Percentiles rank a stretch among this genome's conserved stretches.
These are phyloP conservation scores for Plasmodium ovale DNA, from an alignment of 169 alveolate genomes.

Conservation along the genomic window DNA sequence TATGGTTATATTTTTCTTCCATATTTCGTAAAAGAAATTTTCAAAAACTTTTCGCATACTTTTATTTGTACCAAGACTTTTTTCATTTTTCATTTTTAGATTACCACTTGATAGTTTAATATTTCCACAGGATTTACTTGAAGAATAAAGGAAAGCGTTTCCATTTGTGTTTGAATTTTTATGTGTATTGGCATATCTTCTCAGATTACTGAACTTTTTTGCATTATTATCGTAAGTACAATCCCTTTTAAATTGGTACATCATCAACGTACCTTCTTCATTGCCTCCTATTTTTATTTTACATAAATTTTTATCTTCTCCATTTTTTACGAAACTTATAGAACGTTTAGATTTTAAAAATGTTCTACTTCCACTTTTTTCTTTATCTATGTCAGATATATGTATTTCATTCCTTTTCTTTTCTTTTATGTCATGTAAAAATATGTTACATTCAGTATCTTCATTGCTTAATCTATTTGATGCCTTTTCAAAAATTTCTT, in stretches of 20 bases:
- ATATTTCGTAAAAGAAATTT: constrained; percentile 35
- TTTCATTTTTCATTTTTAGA: constrained; percentile 39
- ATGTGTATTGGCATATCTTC: not conserved
- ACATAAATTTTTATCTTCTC: not conserved
- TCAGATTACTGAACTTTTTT: not conserved
- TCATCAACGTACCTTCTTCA: not conserved
- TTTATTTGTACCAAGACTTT: not conserved
- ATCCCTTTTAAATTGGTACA: constrained; percentile 5
- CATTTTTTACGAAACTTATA: not conserved
- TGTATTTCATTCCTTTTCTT: constrained; percentile 14
- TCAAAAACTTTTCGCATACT: constrained; percentile 6
- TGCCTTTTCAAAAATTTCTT: not conserved
- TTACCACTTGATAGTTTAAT: constrained; percentile 29
- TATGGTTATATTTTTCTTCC: constrained; percentile 57
- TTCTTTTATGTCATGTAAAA: not conserved
- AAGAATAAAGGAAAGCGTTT: not conserved
- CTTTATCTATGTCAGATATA: constrained; percentile 8
- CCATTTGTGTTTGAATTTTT: not conserved
- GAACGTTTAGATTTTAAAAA: constrained; percentile 5
- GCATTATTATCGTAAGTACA: constrained; percentile 24
- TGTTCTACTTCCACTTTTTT: not conserved
- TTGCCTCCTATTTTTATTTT: not conserved
- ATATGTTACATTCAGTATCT: not conserved
- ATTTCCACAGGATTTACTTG: constrained; percentile 44
- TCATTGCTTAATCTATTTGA: not conserved